Base-by-base conservation (phyloP, 768 basidiomycete species). In the Nidula microcarpa region DNA sequence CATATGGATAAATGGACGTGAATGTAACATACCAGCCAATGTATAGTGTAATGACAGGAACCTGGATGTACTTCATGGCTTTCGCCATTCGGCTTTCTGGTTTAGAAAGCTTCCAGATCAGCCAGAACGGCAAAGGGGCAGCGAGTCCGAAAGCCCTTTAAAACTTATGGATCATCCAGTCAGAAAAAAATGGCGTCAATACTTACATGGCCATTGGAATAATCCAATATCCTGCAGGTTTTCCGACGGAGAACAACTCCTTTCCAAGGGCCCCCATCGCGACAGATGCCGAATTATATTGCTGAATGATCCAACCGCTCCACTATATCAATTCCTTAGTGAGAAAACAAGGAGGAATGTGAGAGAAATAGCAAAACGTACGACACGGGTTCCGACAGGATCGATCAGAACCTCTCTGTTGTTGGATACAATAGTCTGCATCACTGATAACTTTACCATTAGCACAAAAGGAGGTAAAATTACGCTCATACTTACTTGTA, bases 221-320 rank as follows among this genome's bases (percentile, higher is more conserved):
- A 30, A 78, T 62, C 69, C 68, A 72, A 56, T 70, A 70, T 30
- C 67, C 61, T 50, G 65, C 57, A 60, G 78, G 75, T 73, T 78
- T 77, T 23, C 74, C 76, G 57, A 68, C 69, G 4, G 71, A 72
- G 65, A 73, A 85, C 13, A 86, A 74, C 49, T 83, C 76, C 48
- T 72, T 71, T 43, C 79, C 76, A 4, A 81, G 65, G 2, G 79
- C 80, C 32, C 81, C 80, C 76, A 80, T 79, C 0, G 80, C 79
- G 14, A 83, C 72, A 4, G 80, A 77, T 4, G 76, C 75, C 17
- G 79, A 79, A 63, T 82, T 83, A 61, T 77, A 74, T 43, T 71
- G 64, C 57, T 82, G 79, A 45, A 80, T 68, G 53, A 77, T 71
- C 80, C 80, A 81, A 17, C 79, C 79, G 51, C 71, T 77, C 78